Evolutionary conservation across 768 basidiomycete genomes (phyloP).

Genomic region (Albatrellus ellisii): DNA sequence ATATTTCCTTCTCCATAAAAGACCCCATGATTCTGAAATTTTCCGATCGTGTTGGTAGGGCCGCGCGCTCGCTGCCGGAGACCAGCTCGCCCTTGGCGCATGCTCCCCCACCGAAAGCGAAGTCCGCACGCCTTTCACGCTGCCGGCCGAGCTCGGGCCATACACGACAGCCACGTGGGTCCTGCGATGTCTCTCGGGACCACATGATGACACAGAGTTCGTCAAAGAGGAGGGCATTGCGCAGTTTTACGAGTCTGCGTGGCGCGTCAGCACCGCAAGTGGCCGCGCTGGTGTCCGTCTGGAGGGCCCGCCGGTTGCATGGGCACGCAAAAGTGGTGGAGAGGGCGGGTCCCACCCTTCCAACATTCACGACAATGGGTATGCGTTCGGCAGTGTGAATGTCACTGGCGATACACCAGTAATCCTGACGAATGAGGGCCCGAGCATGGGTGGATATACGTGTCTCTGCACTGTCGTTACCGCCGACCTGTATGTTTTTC

Average conservation of each 20-base stretch:
- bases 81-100: constrained; percentile 19
- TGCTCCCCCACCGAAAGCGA: constrained; percentile 18
- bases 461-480: constrained; percentile 40
- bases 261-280: constrained; percentile 41
- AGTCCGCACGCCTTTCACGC: constrained; percentile 5
- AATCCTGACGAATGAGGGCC: constrained; percentile 46
- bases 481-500: constrained; percentile 31
- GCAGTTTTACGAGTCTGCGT: constrained; percentile 37
- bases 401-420: constrained; percentile 62
- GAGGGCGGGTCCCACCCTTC: constrained; percentile 59
- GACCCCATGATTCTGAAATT: no score
- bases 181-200: constrained; percentile 44
- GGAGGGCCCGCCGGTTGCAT: constrained; percentile 33
- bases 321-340: constrained; percentile 44
- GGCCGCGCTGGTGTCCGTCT: constrained; percentile 56
- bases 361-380: constrained; percentile 53
- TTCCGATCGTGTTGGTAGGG: no score
- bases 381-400: constrained; percentile 41
- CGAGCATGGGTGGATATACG: constrained; percentile 51
- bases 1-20: no score
- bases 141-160: constrained; percentile 24
- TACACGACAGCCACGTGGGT: constrained; percentile 35
- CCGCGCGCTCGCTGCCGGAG: neutral
- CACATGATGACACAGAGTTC: constrained; percentile 47
- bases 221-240: constrained; percentile 33